Conservation (phyloP, 2,329 filamentous ascomycete genomes). For the Aspergillus sp. region DNA sequence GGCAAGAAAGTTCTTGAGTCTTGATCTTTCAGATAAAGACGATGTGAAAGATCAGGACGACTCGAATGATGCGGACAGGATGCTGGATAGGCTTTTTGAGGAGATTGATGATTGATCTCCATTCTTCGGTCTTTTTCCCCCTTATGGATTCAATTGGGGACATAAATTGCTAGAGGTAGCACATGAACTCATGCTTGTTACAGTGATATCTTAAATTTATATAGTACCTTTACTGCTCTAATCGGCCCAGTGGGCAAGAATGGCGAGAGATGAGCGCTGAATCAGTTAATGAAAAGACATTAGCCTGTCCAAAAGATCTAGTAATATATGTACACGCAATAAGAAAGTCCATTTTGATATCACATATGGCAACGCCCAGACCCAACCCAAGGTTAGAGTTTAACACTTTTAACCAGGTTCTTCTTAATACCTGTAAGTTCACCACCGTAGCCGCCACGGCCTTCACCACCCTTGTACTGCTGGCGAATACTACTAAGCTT, state of each 20-base stretch:
- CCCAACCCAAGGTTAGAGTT: conserved; percentile 59
- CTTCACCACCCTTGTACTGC: conserved; percentile 81
- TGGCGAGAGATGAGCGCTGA: not conserved
- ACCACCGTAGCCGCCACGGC: conserved; percentile 82
- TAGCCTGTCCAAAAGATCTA: conserved; percentile 5
- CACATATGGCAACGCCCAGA: conserved; percentile 19
- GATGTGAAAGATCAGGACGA: not conserved
- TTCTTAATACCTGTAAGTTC: conserved; percentile 95
- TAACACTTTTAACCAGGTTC: conserved; percentile 87
- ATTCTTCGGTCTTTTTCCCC: too few relatives aligned
- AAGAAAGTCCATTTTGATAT: conserved; percentile 16
- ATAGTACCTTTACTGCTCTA: not conserved
- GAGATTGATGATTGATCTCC: not conserved
- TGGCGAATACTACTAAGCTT: conserved; percentile 85
- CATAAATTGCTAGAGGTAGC: too few relatives aligned
- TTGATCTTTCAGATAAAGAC: conserved; percentile 12
- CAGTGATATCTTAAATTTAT: conserved; percentile 4
- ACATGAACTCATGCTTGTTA: not conserved
- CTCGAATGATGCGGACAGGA: not conserved
- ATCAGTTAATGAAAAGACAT: not conserved
- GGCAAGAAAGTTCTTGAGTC: conserved; percentile 17
- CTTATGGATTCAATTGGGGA: too few relatives aligned
- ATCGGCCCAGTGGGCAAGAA: too few relatives aligned
- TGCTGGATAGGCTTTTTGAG: conserved; percentile 12
- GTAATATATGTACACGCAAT: conserved; percentile 26